Conservation (phyloP, 2,329 filamentous ascomycete genomes). For the Coniella lustricola region DNA sequence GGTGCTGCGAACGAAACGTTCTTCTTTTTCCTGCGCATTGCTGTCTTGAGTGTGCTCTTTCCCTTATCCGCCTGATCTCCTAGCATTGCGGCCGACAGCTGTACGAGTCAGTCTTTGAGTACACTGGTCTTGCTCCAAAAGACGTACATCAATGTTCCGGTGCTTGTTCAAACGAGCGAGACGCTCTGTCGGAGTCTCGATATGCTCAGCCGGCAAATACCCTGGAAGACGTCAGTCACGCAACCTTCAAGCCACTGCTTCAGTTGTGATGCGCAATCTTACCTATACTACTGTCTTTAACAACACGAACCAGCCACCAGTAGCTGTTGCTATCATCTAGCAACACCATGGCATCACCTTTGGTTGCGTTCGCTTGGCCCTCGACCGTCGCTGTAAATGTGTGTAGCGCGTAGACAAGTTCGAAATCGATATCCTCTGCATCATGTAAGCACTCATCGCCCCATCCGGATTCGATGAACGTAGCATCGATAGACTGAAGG, state of each 20-base stretch:
- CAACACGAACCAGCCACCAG: slow-evolving; percentile 96
- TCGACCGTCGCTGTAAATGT: slow-evolving; percentile 98
- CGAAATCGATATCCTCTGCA: slow-evolving; percentile 98
- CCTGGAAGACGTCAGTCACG: slow-evolving; percentile 34
- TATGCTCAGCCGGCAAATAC: slow-evolving; percentile 94
- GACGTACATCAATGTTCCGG: slow-evolving; percentile 86
- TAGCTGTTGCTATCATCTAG: slow-evolving; percentile 99
- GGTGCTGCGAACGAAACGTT: slow-evolving; percentile 79
- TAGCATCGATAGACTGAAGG: slow-evolving; percentile 45
- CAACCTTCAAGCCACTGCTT: background rate
- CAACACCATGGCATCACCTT: slow-evolving; percentile 97
- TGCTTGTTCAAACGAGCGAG: slow-evolving; percentile 94
- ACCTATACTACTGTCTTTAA: slow-evolving; percentile 95
- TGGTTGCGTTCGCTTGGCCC: slow-evolving; percentile 95
- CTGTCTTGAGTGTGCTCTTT: slow-evolving; percentile 75
- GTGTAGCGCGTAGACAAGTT: slow-evolving; percentile 96
- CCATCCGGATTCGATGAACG: slow-evolving; percentile 67
- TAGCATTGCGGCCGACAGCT: slow-evolving; percentile 58
- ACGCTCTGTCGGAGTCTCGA: slow-evolving; percentile 93
- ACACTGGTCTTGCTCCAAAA: background rate
- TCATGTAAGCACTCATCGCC: slow-evolving; percentile 79
- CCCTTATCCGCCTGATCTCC: slow-evolving; percentile 65
- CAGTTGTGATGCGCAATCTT: slow-evolving; percentile 19
- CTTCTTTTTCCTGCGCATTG: slow-evolving; percentile 78
- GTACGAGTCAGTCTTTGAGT: slow-evolving; percentile 23